Evolutionary conservation across 2,329 filamentous ascomycete genomes (phyloP), one percentile per base, ranked within the genome.

Genomic region (Verticillium albo-atrum): DNA sequence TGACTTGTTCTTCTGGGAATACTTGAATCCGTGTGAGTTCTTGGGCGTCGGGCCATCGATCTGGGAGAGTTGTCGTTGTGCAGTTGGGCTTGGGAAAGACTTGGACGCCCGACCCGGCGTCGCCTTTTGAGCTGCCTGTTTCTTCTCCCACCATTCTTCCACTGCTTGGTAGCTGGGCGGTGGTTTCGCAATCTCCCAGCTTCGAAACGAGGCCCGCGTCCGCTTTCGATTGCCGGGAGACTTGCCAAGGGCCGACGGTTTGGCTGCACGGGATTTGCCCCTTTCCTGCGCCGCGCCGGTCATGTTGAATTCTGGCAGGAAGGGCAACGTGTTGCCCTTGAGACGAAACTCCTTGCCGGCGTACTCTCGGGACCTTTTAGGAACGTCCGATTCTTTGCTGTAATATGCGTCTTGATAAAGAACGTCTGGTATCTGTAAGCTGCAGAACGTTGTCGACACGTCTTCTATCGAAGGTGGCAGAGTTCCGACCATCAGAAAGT

Each of bases 391-490:
- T 62, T 96, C 91, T 28, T 90, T 82, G 66, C 92, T 90, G 70
- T 97, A 98, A 68, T 89, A 93, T 0, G 93, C 88, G 69, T 92
- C 88, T 71, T 92, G 90, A 64, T 97, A 96, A 55, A 97, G 82
- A 15, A 90, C 82, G 60, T 88, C 80, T 0, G 90, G 89, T 9
- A 87, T 74, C 14, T 80, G 80, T 60, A 80, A 73, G n/a, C 78
- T 70, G 65, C 80, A 73, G 71, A 92, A 80, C 1, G 86, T 89
- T 1, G 76, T 75, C 3, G 76, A 68, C 1, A 92, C 77, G 65
- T 79, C 81, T 27, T 63, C 62, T 1, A 58, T 59, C 10, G 71
- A 68, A 1, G 77, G 77, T 15, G 77, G 72, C 7, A 64, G 51
- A 20, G 62, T 64, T n/a, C 64, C 61, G 25, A 76, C 15, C n/a